Base-by-base conservation (phyloP, 148 eudicot species). In the Pouteria glomerata region DNA sequence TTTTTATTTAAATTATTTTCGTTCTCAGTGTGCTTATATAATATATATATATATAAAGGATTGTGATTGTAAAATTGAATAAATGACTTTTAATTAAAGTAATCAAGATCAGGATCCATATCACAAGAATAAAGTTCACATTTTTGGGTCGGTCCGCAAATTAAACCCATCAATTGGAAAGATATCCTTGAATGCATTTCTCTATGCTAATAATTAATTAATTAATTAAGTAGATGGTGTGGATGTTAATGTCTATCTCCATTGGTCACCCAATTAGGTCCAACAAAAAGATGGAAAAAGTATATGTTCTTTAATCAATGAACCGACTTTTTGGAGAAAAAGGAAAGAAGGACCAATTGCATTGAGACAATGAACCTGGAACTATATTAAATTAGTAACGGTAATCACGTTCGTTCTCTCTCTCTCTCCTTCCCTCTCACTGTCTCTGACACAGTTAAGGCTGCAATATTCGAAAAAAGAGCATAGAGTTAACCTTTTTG, bases 341-440 rank as follows among this genome's bases (percentile, higher is more conserved):
- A 74, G 18, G 74, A 76, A 76, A 61, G 50, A 75, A 58, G 73
- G 69, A 61, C 73, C 78, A 68, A 68, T 73, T 59, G 78, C 51
- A 58, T 50, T 31, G 69, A 69, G 39, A 8, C 61, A 53, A 69
- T 31, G 47, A 55, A 52, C 41, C 41, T 2, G 15, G 18, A 41
- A 41, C 37, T 0, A 57, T 29, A 57, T 24, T 27, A 58, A 24
- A 57, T 31, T 69, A 56, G 27, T 57, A 57, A 67, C 77, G 11
- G 72, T 48, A 57, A 15, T 48, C 11, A 48, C 8, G 33, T 63
- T n/a, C n/a, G n/a, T n/a, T n/a, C n/a, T n/a, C n/a, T n/a, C n/a
- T n/a, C n/a, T n/a, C n/a, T n/a, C n/a, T n/a, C n/a, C n/a, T n/a
- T n/a, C n/a, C n/a, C n/a, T n/a, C n/a, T n/a, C n/a, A n/a, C n/a